These are phyloP conservation scores for Ceratobasidium sp. DNA, from an alignment of 1,284 basidiomycete species.

Conservation along the genomic window DNA sequence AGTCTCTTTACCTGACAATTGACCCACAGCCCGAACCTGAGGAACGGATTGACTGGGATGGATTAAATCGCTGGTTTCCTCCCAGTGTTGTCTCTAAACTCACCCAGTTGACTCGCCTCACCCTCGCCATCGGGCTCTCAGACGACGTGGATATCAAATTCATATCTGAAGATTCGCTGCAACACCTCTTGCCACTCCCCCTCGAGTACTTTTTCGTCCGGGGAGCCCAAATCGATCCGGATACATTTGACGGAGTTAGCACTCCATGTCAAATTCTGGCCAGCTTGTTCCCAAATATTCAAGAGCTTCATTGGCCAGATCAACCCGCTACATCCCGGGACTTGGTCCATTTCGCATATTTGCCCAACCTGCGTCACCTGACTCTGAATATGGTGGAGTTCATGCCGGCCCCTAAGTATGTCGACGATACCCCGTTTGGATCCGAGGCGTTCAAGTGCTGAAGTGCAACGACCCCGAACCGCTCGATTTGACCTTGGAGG, in stretches of 20 bases:
- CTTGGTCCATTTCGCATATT: neutral
- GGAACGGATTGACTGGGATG: neutral
- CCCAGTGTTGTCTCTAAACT: neutral
- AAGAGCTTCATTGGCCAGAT: neutral
- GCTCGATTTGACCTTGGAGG: neutral
- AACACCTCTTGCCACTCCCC: too few species aligned
- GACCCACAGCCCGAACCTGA: neutral
- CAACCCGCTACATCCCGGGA: neutral
- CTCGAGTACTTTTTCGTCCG: too few species aligned
- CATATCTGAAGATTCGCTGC: too few species aligned
- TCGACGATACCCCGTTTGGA: too few species aligned
- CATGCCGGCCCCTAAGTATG: neutral
- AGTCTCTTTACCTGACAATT: neutral
- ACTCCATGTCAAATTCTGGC: too few species aligned
- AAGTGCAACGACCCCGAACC: neutral
- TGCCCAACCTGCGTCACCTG: neutral
- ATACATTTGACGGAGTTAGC: too few species aligned
- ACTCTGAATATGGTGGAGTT: neutral
- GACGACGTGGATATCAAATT: too few species aligned
- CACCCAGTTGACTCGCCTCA: neutral
- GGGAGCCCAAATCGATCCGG: too few species aligned
- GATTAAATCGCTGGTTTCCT: neutral
- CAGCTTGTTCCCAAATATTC: too few species aligned
- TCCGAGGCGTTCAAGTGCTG: neutral
- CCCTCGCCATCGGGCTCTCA: neutral